A percentile compares a stretch with the other conserved stretches of the same genome.
These are phyloP conservation scores for Rhizophora mangle DNA, from an alignment of 345 rosid species.

Conservation along the genomic window DNA sequence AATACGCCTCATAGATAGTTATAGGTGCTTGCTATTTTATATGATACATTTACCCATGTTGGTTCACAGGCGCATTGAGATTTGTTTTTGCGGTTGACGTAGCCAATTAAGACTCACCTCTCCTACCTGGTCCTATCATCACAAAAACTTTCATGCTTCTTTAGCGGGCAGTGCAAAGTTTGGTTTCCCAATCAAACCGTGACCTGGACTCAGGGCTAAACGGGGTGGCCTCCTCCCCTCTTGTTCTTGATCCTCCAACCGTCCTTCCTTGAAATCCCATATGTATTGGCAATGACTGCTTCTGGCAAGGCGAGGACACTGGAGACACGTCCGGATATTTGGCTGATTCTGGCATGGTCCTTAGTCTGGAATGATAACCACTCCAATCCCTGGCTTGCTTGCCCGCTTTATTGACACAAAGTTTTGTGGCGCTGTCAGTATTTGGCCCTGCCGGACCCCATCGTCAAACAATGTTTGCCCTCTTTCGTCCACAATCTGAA, in stretches of 20 bases:
- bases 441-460: conserved; percentile 27
- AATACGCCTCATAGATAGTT: too few relatives aligned
- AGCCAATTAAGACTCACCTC: too few relatives aligned
- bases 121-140: too few relatives aligned
- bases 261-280: conserved; percentile 32
- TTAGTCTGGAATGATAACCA: conserved; percentile 38
- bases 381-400: conserved; percentile 27
- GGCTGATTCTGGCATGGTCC: conserved; percentile 19
- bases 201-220: background rate
- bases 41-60: too few relatives aligned
- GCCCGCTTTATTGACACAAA: conserved; percentile 34
- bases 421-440: conserved; percentile 35
- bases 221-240: conserved; percentile 7
- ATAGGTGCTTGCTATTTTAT: too few relatives aligned
- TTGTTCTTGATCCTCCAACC: conserved; percentile 30
- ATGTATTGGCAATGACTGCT: conserved; percentile 33
- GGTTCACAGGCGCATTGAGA: too few relatives aligned
- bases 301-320: conserved; percentile 22
- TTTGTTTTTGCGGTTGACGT: too few relatives aligned
- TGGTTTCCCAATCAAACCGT: background rate
- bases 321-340: conserved; percentile 29
- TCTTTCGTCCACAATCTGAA: conserved; percentile 27
- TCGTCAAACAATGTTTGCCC: conserved; percentile 30
- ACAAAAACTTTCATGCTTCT: too few relatives aligned
- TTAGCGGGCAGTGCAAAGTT: too few relatives aligned